Conservation (phyloP, 352 stramenopile genomes). For the Aphanomyces invadans region DNA sequence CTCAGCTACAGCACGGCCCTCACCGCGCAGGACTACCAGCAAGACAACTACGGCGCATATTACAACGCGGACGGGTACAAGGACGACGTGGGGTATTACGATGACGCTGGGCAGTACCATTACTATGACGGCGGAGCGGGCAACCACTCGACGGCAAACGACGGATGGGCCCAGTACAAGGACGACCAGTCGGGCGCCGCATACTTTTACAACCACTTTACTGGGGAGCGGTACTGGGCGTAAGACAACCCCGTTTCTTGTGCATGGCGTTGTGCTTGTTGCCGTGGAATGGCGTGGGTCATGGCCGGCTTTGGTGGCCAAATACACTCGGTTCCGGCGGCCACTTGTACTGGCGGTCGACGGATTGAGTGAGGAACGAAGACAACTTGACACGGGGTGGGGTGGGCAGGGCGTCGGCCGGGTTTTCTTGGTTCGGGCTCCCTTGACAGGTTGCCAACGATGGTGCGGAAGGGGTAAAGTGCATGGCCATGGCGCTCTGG, state of each 20-base stretch:
- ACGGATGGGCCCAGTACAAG: conserved; percentile 74
- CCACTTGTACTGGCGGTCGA: not conserved
- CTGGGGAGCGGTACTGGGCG: conserved; percentile 78
- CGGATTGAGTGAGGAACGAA: not conserved
- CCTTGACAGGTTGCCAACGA: not conserved
- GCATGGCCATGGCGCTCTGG: no score
- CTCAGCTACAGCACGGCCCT: conserved; percentile 21
- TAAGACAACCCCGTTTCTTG: no score
- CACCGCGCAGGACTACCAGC: conserved; percentile 38
- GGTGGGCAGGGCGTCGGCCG: not conserved
- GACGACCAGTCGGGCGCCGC: conserved; percentile 77
- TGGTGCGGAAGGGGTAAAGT: not conserved
- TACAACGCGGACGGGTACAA: conserved; percentile 36
- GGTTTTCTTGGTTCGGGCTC: conserved; percentile 9
- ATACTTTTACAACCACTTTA: conserved; percentile 87
- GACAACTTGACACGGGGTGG: not conserved
- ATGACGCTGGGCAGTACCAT: conserved; percentile 70
- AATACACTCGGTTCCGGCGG: conserved; percentile 21
- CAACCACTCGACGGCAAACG: conserved; percentile 14
- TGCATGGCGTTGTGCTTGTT: not conserved
- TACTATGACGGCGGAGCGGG: conserved; percentile 71
- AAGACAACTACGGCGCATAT: conserved; percentile 28
- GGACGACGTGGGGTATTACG: conserved; percentile 76
- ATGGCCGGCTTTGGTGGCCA: conserved; percentile 7
- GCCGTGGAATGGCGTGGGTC: not conserved